phyloP scores from a whole-genome alignment of 2,329 filamentous ascomycete genomes.

The Ceratocystis cacaofunesta region DNA sequence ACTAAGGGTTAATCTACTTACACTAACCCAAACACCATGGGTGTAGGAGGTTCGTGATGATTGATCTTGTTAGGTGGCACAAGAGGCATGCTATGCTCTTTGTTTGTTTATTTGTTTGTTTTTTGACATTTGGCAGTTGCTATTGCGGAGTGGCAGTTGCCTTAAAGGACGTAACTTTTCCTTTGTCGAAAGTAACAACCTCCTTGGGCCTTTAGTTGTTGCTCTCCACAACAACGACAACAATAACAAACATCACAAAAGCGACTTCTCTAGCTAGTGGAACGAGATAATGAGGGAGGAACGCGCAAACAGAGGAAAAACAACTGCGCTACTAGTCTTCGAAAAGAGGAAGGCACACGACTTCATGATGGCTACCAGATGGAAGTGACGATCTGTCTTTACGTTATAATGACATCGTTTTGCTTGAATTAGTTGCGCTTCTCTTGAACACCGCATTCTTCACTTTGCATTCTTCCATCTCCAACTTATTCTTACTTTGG shows the following conservation, averaged over 20 bases:
- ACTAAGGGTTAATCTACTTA: neutral
- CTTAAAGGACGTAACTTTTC: no score
- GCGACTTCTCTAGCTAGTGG: neutral
- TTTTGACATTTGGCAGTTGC: neutral
- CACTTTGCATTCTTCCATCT: neutral
- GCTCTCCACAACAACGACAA: neutral
- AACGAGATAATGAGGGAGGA: neutral
- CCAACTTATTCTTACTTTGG: slow-evolving; percentile 2
- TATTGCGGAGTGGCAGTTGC: neutral
- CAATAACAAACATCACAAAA: neutral
- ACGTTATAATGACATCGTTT: neutral
- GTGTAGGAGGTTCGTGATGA: neutral
- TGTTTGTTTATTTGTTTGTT: neutral
- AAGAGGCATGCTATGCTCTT: no score
- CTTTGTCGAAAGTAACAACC: no score
- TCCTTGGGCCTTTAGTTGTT: neutral
- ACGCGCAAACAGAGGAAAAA: neutral
- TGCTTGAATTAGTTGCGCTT: neutral
- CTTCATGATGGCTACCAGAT: neutral
- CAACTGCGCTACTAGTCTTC: neutral
- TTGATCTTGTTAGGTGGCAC: neutral
- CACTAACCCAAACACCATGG: neutral
- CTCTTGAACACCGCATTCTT: neutral
- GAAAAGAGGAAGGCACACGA: neutral
- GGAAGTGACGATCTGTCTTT: neutral